phyloP scores from a whole-genome alignment of 306 rosid genomes.

The Trichosanthes truncata region DNA sequence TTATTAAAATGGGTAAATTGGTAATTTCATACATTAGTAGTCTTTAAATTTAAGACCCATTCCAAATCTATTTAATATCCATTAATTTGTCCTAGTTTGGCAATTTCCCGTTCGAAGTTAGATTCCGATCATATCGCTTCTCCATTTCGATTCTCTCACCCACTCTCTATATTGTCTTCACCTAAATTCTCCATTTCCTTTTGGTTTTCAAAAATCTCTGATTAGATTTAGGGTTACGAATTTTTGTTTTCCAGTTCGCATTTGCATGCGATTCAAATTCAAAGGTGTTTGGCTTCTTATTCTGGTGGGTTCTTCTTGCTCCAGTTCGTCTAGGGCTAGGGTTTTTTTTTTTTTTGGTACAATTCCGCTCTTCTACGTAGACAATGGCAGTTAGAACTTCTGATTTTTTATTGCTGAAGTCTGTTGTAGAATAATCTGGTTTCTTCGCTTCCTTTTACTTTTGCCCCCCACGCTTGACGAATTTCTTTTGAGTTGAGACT shows the following conservation, averaged over 20 bases:
- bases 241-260: slow-evolving; percentile 3
- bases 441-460: neutral
- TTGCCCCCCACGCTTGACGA: neutral
- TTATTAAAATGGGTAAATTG: too few species aligned
- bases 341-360: slow-evolving; percentile 24
- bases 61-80: too few species aligned
- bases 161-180: slow-evolving; percentile 16
- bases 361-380: neutral
- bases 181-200: neutral
- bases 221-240: slow-evolving; percentile 45
- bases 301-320: slow-evolving; percentile 33
- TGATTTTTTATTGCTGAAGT: slow-evolving; percentile 7
- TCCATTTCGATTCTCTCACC: slow-evolving; percentile 55
- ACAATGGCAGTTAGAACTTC: neutral
- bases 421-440: slow-evolving; percentile 6
- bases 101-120: too few species aligned
- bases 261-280: slow-evolving; percentile 22
- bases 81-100: too few species aligned
- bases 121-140: slow-evolving; percentile 52
- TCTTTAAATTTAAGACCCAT: too few species aligned
- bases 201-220: neutral
- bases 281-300: slow-evolving; percentile 14
- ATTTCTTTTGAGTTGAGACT: slow-evolving; percentile 3
- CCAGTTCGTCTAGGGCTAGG: slow-evolving; percentile 31
- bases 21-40: too few species aligned